Conservation (phyloP, 176 grass and related monocot genomes). For the Aegilops bicornis region DNA sequence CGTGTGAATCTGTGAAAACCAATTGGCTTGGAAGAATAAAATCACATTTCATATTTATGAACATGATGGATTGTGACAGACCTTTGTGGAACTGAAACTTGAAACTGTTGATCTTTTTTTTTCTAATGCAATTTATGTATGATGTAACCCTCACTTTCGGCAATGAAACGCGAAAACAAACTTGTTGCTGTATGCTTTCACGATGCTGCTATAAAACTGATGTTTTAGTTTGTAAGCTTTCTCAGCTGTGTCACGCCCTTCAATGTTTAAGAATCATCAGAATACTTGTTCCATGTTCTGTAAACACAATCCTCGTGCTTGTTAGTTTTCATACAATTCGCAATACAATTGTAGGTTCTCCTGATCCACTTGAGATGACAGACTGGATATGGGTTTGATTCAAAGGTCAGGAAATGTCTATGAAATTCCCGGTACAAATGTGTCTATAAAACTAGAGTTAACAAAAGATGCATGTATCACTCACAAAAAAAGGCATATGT, state of each 20-base stretch:
- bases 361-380: conserved; percentile 71
- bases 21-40: background rate
- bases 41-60: background rate
- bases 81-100: background rate
- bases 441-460: background rate
- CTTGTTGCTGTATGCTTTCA: background rate
- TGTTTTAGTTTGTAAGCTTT: background rate
- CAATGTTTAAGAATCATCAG: background rate
- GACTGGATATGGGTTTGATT: conserved; percentile 81
- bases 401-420: conserved; percentile 56
- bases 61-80: background rate
- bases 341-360: conserved; percentile 53
- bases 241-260: background rate
- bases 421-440: background rate
- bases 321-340: conserved; percentile 8
- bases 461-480: conserved; percentile 3
- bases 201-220: no score
- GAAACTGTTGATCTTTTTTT: background rate
- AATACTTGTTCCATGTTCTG: background rate
- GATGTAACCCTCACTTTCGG: background rate
- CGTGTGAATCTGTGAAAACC: background rate
- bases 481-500: no score
- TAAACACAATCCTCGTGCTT: background rate
- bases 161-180: background rate
- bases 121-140: background rate